Percentiles rank a stretch among this genome's conserved stretches.
Conservation (phyloP, 108 stramenopile species). For the Cyclostephanos tholiformis region DNA sequence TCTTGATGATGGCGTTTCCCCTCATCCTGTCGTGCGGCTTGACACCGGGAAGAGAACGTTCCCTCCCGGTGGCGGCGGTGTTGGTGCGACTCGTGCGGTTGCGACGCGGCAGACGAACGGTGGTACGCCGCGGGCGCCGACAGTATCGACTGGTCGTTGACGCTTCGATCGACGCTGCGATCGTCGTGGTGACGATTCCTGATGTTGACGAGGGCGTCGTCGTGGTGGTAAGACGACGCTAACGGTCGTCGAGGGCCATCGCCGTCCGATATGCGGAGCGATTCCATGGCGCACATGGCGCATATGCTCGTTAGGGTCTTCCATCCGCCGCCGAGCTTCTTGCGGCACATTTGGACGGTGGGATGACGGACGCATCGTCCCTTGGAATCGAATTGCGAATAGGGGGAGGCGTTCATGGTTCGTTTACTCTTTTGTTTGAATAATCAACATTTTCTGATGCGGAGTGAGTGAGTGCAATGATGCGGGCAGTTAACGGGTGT, state of each 20-base stretch:
- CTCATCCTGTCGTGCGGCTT: background rate
- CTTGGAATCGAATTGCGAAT: constrained; percentile 1
- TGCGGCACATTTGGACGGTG: background rate
- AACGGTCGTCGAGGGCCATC: background rate
- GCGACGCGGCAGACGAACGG: background rate
- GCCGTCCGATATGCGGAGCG: background rate
- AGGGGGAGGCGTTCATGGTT: background rate
- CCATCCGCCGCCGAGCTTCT: background rate
- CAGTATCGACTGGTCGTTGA: background rate
- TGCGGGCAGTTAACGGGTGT: too few species aligned
- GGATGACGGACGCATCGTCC: constrained; percentile 1
- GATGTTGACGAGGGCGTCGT: background rate
- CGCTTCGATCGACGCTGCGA: background rate
- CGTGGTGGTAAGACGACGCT: background rate
- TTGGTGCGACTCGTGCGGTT: too few species aligned
- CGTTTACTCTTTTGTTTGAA: too few species aligned
- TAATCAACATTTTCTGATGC: too few species aligned
- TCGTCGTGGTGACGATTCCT: background rate
- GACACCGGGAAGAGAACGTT: background rate
- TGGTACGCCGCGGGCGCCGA: background rate
- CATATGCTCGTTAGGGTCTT: background rate
- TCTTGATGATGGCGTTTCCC: background rate
- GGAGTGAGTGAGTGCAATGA: too few species aligned
- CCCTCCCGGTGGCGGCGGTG: background rate
- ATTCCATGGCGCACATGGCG: constrained; percentile 1